Evolutionary conservation across 2,329 filamentous ascomycete species (phyloP).

Genomic region (Pseudomassariella vexata): DNA sequence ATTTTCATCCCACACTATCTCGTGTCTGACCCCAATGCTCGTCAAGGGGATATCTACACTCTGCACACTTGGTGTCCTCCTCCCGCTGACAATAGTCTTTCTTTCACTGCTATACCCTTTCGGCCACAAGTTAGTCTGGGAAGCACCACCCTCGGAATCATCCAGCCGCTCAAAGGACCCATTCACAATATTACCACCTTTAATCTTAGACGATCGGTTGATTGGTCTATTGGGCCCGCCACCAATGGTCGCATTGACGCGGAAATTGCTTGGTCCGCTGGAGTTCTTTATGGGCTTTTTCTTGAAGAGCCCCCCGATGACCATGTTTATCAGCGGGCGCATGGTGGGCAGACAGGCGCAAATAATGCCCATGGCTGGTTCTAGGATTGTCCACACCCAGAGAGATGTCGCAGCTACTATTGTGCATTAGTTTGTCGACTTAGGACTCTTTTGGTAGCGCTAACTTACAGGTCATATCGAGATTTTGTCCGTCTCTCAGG

Average conservation of each 20-base stretch:
- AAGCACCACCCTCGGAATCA: neutral
- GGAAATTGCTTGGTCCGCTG: neutral
- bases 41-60: conserved; percentile 4
- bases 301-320: neutral
- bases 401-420: neutral
- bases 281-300: neutral
- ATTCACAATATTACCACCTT: neutral
- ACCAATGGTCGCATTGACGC: neutral
- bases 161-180: conserved; percentile 4
- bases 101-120: conserved; percentile 1
- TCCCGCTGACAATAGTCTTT: conserved; percentile 2
- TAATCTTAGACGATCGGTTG: conserved; percentile 1
- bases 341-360: conserved; percentile 3
- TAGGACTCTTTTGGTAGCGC: neutral
- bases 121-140: conserved; percentile 2
- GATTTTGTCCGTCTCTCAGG: neutral
- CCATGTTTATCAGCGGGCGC: neutral
- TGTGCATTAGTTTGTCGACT: neutral
- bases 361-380: conserved; percentile 3
- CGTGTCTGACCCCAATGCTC: conserved; percentile 3
- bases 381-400: conserved; percentile 4
- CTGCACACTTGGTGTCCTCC: conserved; percentile 1
- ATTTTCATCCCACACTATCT: conserved; percentile 3
- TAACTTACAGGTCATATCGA: conserved; percentile 1
- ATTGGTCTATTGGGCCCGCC: neutral